phyloP scores from a whole-genome alignment of 768 basidiomycete species.

The Boletus rubropictus region DNA sequence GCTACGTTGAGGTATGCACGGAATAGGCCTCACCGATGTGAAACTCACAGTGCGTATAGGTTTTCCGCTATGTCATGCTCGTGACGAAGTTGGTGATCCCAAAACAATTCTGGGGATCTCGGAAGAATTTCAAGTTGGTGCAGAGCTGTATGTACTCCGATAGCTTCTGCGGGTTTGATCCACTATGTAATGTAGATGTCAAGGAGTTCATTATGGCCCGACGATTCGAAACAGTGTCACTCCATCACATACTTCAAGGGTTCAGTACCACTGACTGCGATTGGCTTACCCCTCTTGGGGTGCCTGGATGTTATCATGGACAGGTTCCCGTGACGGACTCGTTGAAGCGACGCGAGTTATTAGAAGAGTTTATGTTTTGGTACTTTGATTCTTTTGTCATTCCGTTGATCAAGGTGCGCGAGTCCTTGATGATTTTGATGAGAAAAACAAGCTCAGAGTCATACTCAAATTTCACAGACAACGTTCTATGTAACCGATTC shows the following conservation, averaged over 20 bases:
- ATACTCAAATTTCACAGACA: conserved; percentile 45
- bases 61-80: conserved; percentile 58
- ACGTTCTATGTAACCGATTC: conserved; percentile 94
- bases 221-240: conserved; percentile 73
- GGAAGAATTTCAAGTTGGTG: conserved; percentile 55
- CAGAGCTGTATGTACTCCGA: conserved; percentile 43
- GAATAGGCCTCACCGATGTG: background rate
- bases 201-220: conserved; percentile 68
- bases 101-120: conserved; percentile 71
- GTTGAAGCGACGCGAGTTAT: conserved; percentile 69
- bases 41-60: conserved; percentile 36
- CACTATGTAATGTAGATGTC: conserved; percentile 45
- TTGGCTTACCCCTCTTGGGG: conserved; percentile 60
- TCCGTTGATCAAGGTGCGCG: conserved; percentile 66
- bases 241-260: conserved; percentile 74
- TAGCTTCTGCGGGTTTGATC: background rate
- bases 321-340: conserved; percentile 62
- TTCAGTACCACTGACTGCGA: conserved; percentile 70
- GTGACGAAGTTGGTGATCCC: conserved; percentile 71
- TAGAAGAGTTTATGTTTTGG: conserved; percentile 93
- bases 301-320: conserved; percentile 33
- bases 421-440: background rate
- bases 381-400: conserved; percentile 83
- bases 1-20: conserved; percentile 49
- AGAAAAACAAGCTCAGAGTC: background rate